Percentiles rank a stretch among this genome's conserved stretches.
Evolutionary conservation across 306 rosid genomes (phyloP).

Genomic region (Comarum palustre): DNA sequence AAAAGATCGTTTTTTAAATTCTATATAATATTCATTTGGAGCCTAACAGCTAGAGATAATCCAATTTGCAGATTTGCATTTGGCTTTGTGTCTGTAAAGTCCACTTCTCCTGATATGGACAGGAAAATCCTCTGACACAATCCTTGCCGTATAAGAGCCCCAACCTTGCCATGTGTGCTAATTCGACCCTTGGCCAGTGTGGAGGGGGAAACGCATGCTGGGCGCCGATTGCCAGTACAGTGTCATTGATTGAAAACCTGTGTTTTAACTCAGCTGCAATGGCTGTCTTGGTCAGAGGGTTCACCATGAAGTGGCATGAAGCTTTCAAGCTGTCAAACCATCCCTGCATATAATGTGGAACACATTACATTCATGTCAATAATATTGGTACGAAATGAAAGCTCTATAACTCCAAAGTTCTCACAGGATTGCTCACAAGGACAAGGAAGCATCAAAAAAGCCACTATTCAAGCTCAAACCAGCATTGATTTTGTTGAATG

Average conservation of each 20-base stretch:
- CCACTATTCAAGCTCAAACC: slow-evolving; percentile 48
- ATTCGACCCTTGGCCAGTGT: slow-evolving; percentile 51
- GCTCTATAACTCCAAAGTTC: not conserved
- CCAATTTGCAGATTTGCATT: slow-evolving; percentile 42
- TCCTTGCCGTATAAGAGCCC: slow-evolving; percentile 53
- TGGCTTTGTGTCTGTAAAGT: slow-evolving; percentile 27
- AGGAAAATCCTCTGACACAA: slow-evolving; percentile 45
- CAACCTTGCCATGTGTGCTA: slow-evolving; percentile 45
- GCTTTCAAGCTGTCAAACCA: slow-evolving; percentile 53
- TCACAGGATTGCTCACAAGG: slow-evolving; percentile 47
- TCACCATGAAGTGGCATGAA: slow-evolving; percentile 42
- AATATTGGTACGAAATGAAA: not conserved
- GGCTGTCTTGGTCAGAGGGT: slow-evolving; percentile 51
- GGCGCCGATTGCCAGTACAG: slow-evolving; percentile 50
- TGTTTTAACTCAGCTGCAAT: slow-evolving; percentile 62
- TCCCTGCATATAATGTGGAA: slow-evolving; percentile 46
- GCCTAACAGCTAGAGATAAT: slow-evolving; percentile 50
- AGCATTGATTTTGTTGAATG: slow-evolving; percentile 41
- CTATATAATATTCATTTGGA: slow-evolving; percentile 17
- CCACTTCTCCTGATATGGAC: slow-evolving; percentile 58
- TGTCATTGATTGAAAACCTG: slow-evolving; percentile 38
- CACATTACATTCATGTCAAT: not conserved
- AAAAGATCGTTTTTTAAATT: not conserved
- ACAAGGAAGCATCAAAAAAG: slow-evolving; percentile 51
- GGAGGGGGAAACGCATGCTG: slow-evolving; percentile 50